Percentiles rank a stretch among this genome's conserved stretches.
Conservation (phyloP, 139 green algal genomes). For the Auxenochlorella pyrenoidosa region DNA sequence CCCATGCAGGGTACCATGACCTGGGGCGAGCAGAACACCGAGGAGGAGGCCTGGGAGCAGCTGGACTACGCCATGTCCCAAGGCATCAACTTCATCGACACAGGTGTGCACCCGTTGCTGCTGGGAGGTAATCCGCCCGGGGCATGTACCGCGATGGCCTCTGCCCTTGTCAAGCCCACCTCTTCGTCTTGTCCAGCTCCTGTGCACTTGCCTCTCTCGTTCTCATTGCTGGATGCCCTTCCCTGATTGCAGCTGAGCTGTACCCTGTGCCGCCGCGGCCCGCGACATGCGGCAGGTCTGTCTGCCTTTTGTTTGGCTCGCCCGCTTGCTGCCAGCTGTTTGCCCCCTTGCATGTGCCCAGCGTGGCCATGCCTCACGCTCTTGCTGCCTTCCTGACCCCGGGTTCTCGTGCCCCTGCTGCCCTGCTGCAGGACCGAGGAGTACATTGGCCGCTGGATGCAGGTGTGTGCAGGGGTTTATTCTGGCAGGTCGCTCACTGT, state of each 20-base stretch:
- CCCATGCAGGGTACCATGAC: slow-evolving; percentile 89
- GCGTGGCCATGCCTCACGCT: too few species aligned
- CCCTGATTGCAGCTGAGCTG: slow-evolving; percentile 57
- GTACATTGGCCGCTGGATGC: slow-evolving; percentile 66
- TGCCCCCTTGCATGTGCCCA: too few species aligned
- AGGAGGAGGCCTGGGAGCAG: slow-evolving; percentile 63
- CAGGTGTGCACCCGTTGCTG: too few species aligned
- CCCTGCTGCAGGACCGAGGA: slow-evolving; percentile 63
- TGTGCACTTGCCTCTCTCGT: background rate
- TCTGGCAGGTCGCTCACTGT: too few species aligned
- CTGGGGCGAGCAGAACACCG: slow-evolving; percentile 80
- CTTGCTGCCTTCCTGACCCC: too few species aligned
- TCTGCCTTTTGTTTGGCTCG: too few species aligned
- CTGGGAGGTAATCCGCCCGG: too few species aligned
- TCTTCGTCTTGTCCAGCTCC: too few species aligned
- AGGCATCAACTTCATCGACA: slow-evolving; percentile 92
- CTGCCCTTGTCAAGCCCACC: too few species aligned
- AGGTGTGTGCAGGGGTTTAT: slow-evolving; percentile 21
- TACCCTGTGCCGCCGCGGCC: slow-evolving; percentile 73
- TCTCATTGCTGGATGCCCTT: background rate
- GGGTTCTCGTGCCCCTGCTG: too few species aligned
- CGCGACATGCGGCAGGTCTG: slow-evolving; percentile 42
- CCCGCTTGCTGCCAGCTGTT: too few species aligned
- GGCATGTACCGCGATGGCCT: too few species aligned
- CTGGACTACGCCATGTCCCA: slow-evolving; percentile 60